These are phyloP conservation scores for Geranomyces michiganensis DNA, from an alignment of 192 early-diverging fungal genomes.

Conservation along the genomic window DNA sequence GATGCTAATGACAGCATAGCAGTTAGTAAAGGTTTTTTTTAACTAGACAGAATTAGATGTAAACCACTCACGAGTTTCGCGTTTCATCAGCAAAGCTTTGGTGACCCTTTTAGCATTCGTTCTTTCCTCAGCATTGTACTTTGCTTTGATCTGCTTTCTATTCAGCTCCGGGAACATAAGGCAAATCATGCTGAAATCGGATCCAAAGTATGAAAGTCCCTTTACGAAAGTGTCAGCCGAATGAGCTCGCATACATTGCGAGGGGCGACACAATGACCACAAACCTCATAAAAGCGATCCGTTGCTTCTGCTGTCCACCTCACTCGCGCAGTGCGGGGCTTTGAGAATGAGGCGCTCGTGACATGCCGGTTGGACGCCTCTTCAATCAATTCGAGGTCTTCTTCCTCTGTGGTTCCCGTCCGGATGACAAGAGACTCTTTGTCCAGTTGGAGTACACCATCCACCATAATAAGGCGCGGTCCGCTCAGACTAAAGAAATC, in stretches of 20 bases:
- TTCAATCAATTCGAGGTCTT: constrained; percentile 34
- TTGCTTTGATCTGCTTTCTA: constrained; percentile 35
- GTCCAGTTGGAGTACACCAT: constrained; percentile 25
- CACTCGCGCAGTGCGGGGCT: constrained; percentile 14
- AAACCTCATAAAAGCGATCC: constrained; percentile 37
- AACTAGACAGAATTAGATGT: not conserved
- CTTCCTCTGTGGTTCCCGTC: constrained; percentile 15
- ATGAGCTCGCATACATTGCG: not conserved
- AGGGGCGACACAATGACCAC: not conserved
- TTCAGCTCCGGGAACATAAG: constrained; percentile 41
- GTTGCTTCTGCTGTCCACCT: constrained; percentile 37
- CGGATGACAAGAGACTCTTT: constrained; percentile 25
- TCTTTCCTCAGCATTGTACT: constrained; percentile 39
- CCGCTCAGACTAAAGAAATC: not conserved
- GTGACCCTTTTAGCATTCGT: constrained; percentile 26
- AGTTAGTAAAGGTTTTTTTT: too few species aligned
- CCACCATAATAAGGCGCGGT: constrained; percentile 21
- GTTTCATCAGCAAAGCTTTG: constrained; percentile 11
- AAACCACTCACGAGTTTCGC: constrained; percentile 16
- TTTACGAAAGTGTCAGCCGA: not conserved
- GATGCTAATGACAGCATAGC: constrained; percentile 1
- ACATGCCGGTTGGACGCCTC: constrained; percentile 35
- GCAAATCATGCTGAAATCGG: constrained; percentile 41
- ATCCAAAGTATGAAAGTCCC: constrained; percentile 43
- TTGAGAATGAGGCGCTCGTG: constrained; percentile 33